Conservation (phyloP, 495 filamentous ascomycete genomes). For the Neurospora sublineolata region DNA sequence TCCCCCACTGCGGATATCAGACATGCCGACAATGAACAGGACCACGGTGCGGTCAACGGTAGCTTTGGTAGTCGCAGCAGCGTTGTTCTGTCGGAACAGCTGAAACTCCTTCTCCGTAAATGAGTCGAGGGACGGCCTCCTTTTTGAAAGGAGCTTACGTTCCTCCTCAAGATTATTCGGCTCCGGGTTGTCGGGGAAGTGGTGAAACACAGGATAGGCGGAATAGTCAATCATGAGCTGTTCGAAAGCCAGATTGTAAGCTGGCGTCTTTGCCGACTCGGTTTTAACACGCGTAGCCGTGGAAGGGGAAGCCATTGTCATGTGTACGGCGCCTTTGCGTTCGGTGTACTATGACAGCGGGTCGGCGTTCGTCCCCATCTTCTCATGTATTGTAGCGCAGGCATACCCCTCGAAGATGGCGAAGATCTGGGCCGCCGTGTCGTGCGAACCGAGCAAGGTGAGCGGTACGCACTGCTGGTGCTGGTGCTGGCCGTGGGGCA, state of each 20-base stretch:
- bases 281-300: conserved; percentile 6
- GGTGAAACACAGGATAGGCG: conserved; percentile 12
- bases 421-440: conserved; percentile 10
- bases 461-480: conserved; percentile 1
- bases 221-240: conserved; percentile 23
- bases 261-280: conserved; percentile 5
- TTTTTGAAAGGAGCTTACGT: background rate
- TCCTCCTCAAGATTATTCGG: background rate
- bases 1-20: conserved; percentile 3
- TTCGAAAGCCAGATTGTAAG: conserved; percentile 25
- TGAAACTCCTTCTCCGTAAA: background rate
- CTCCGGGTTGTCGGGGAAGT: background rate
- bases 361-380: background rate
- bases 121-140: conserved; percentile 6
- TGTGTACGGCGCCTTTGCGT: conserved; percentile 2
- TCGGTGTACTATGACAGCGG: conserved; percentile 2
- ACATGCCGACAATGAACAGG: conserved; percentile 1
- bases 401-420: conserved; percentile 12
- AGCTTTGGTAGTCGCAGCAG: background rate
- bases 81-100: background rate
- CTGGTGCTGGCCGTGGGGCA: background rate
- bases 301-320: conserved; percentile 3
- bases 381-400: background rate
- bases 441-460: conserved; percentile 12
- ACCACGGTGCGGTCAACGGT: conserved; percentile 4